Conservation (phyloP, 805 yeast species). For the Pichia insulana region DNA sequence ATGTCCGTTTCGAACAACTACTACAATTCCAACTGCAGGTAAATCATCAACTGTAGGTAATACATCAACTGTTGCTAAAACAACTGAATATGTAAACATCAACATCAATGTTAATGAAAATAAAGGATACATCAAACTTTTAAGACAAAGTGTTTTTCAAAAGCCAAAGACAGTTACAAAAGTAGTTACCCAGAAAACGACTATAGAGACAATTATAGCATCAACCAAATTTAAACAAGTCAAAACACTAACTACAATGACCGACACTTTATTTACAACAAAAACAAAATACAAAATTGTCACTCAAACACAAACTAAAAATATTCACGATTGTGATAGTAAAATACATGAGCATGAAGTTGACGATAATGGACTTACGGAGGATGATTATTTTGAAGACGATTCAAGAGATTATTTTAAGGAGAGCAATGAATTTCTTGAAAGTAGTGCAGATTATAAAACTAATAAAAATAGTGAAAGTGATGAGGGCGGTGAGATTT, state of each 20-base stretch:
- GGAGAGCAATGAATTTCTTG: background rate
- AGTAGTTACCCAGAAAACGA: too few relatives aligned
- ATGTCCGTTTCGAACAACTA: background rate
- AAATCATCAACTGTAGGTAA: background rate
- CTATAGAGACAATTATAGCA: slow-evolving; percentile 6
- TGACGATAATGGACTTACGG: too few relatives aligned
- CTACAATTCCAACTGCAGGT: too few relatives aligned
- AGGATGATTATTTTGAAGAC: background rate
- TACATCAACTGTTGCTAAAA: background rate
- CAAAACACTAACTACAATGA: too few relatives aligned
- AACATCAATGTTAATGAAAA: background rate
- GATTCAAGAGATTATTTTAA: background rate
- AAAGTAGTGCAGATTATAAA: background rate
- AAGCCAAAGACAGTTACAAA: too few relatives aligned
- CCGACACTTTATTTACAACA: slow-evolving; percentile 6
- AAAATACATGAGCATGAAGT: too few relatives aligned
- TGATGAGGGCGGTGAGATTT: background rate
- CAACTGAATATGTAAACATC: background rate
- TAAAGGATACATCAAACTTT: background rate
- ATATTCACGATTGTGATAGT: too few relatives aligned
- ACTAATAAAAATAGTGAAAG: background rate
- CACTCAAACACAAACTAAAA: background rate
- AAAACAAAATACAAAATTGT: background rate
- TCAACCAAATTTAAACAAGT: slow-evolving; percentile 2
- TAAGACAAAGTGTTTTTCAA: slow-evolving; percentile 3